Evolutionary conservation across 768 basidiomycete species (phyloP), one percentile per base, ranked within the genome.

Genomic region (Filobasidium wieringae): DNA sequence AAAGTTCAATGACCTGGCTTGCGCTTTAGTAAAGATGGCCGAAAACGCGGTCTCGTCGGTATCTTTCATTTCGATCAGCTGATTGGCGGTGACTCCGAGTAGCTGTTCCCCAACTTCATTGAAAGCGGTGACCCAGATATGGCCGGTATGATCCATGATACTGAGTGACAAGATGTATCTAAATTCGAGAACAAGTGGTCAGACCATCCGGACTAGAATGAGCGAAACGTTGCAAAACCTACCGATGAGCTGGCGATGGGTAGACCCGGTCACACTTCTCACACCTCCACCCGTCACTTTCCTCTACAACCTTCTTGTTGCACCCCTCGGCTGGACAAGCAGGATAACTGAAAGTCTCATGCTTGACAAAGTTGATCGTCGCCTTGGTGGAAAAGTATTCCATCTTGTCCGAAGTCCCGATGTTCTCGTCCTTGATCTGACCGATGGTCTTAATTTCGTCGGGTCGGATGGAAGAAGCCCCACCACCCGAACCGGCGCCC

Each of bases 51-150:
- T 64, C 0, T 85, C 84, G 2, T 77, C 77, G 4, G 83, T 80
- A 82, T 90, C 63, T 61, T 80, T 86, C 61, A 90, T 78, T n/a
- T 78, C 79, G 55, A 84, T 73, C 40, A 97, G 70, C 14, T 91
- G 84, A 65, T 90, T 81, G 11, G 88, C 93, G 31, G 80, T 75
- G 76, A 82, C 84, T 27, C 82, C 85, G 61, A 96, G 84, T 15
- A 99, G 74, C 4, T 77, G 75, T 53, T 82, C 72, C 4, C 90
- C 95, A 32, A 85, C 82, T 6, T 97, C 93, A 70, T 99, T 93
- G 79, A 99, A 99, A 3, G 87, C 89, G 62, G 88, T 87, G 43
- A 96, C 76, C 93, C 93, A 97, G 17, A 83, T 80, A 72, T 92
- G 88, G 22, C 83, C 84, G 17, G 88, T 87, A 76, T 84, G 81